Evolutionary conservation across 208 protist species (phyloP).

Genomic region (Crithidia mellificae): DNA sequence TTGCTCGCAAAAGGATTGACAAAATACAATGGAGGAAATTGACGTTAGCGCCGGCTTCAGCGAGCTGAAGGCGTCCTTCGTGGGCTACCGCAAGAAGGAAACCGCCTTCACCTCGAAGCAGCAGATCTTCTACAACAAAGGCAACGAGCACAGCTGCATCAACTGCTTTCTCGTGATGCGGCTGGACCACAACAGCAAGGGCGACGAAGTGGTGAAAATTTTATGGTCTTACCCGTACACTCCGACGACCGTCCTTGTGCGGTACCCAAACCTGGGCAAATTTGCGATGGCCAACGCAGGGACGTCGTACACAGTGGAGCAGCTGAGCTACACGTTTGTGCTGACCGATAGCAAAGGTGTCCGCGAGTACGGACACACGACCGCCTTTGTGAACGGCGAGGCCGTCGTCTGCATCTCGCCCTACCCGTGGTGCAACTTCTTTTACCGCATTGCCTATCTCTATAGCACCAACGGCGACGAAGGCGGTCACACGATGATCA

Average conservation of each 20-base stretch:
- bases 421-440: conserved; percentile 87
- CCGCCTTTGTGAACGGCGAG: conserved; percentile 71
- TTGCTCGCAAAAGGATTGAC: not conserved
- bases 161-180: conserved; percentile 55
- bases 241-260: conserved; percentile 22
- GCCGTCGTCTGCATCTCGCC: conserved; percentile 58
- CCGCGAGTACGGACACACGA: conserved; percentile 76
- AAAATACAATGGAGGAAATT: conserved; percentile 28
- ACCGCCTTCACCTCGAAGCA: conserved; percentile 37
- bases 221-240: conserved; percentile 66
- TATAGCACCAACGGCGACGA: conserved; percentile 55
- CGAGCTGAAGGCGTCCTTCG: conserved; percentile 45
- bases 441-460: conserved; percentile 60
- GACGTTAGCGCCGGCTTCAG: conserved; percentile 33
- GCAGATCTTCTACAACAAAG: conserved; percentile 63
- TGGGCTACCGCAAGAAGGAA: conserved; percentile 41
- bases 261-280: conserved; percentile 63
- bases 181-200: conserved; percentile 22
- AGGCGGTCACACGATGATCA: conserved; percentile 43
- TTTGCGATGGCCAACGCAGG: conserved; percentile 62
- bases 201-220: conserved; percentile 30
- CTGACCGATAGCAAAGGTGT: conserved; percentile 72
- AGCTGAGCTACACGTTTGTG: conserved; percentile 77
- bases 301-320: conserved; percentile 57
- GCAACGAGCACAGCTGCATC: conserved; percentile 53